Percentiles rank a stretch among this genome's conserved stretches.
phyloP scores from a whole-genome alignment of 2,329 filamentous ascomycete species.

The Fusarium sp. region DNA sequence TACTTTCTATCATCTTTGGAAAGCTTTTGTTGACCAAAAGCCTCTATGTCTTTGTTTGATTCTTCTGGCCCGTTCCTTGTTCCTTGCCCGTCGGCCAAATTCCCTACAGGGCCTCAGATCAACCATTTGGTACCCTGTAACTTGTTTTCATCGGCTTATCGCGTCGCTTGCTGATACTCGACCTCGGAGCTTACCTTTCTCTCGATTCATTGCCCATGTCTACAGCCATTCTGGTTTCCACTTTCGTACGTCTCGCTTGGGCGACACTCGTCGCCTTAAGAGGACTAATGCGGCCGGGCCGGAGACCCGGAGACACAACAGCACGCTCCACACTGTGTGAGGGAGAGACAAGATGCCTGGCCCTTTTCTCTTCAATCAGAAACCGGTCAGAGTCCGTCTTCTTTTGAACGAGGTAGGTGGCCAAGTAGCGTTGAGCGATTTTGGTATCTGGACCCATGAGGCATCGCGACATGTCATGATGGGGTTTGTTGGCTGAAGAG shows the following conservation, averaged over 20 bases:
- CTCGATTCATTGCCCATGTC: slow-evolving; percentile 11
- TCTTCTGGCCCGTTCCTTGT: slow-evolving; percentile 12
- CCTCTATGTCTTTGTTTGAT: slow-evolving; percentile 27
- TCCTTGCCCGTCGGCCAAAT: slow-evolving; percentile 1
- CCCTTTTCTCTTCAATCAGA: not conserved
- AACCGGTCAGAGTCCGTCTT: not conserved
- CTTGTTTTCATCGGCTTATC: not conserved
- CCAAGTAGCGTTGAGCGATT: not conserved
- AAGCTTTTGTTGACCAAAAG: not conserved
- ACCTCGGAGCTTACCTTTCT: not conserved
- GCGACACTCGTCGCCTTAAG: slow-evolving; percentile 29
- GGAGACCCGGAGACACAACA: slow-evolving; percentile 19
- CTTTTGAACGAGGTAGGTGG: not conserved
- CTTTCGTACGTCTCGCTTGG: slow-evolving; percentile 34
- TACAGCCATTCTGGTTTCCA: slow-evolving; percentile 24
- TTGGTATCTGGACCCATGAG: not conserved
- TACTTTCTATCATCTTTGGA: not conserved
- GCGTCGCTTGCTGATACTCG: not conserved
- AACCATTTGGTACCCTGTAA: not conserved
- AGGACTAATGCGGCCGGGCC: slow-evolving; percentile 34
- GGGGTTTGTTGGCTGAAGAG: slow-evolving; percentile 3
- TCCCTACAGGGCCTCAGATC: not conserved
- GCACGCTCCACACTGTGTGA: slow-evolving; percentile 30
- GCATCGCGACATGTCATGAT: slow-evolving; percentile 3
- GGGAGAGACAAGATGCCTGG: not conserved